These are phyloP conservation scores for Thinopyrum elongatum DNA, from an alignment of 176 grass and related monocot genomes.

Conservation along the genomic window DNA sequence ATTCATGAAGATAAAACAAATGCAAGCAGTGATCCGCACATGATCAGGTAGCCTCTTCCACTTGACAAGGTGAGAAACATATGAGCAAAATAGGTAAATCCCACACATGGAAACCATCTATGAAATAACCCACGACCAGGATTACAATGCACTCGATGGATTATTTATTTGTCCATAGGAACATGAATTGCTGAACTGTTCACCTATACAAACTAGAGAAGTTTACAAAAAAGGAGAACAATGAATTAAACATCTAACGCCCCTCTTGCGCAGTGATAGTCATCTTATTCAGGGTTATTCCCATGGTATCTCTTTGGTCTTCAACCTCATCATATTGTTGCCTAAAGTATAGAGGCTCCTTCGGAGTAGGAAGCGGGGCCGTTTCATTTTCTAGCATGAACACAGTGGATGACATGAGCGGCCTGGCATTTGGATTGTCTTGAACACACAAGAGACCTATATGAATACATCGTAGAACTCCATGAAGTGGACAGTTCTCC, in stretches of 20 bases:
- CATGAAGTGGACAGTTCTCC: conserved; percentile 5
- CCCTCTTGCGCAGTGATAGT: conserved; percentile 6
- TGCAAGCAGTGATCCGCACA: background rate
- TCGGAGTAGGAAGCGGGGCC: conserved; percentile 20
- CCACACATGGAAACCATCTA: background rate
- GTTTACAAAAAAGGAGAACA: background rate
- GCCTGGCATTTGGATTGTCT: conserved; percentile 42
- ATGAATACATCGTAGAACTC: conserved; percentile 31
- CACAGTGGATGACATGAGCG: conserved; percentile 42
- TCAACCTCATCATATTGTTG: background rate
- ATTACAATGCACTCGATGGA: background rate
- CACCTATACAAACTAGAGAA: background rate
- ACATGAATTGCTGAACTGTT: background rate
- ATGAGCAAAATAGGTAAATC: background rate
- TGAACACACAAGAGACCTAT: conserved; percentile 47
- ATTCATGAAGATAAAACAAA: background rate
- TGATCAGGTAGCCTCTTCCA: conserved; percentile 10
- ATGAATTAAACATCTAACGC: background rate
- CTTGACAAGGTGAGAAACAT: background rate
- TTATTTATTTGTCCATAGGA: background rate
- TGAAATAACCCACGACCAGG: background rate
- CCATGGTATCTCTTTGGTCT: background rate
- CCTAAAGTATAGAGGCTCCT: conserved; percentile 16
- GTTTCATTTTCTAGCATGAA: conserved; percentile 43
- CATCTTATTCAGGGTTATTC: background rate